Evolutionary conservation across 2,329 filamentous ascomycete genomes (phyloP), one percentile per base, ranked within the genome.

Genomic region (Zymoseptoria ardabiliae): DNA sequence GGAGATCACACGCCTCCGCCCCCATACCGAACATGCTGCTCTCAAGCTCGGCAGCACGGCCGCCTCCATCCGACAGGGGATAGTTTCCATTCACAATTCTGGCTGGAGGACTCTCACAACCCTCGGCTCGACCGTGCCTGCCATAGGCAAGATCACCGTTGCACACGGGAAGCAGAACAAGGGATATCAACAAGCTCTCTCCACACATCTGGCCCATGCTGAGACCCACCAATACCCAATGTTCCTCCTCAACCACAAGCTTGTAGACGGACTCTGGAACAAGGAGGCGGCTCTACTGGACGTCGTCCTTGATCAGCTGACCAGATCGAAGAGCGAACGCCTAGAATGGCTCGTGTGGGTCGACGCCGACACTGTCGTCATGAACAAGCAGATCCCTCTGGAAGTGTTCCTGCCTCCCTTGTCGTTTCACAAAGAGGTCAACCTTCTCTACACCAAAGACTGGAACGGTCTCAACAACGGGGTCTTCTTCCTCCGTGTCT

Each of bases 301-400:
- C 4, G 58, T 77, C 13, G 63, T 77, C 11, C 66, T 76, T 58
- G 61, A 66, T 4, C 70, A 74, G 62, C 69, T 75, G 58, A 54
- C 70, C 19, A 74, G 75, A 58, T 72, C 74, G 1, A 63, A 67
- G 10, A 65, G 63, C 11, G 68, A 74, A 54, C 68, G 74, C 3
- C 61, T 76, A 6, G 69, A 76, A 54, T 77, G 75, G 75, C 68
- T 77, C 4, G 65, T 76, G 60, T 77, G 75, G 74, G 70, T 73
- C 2, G 76, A 78, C 56, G 72, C 73, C 23, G 76, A 78, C 59
- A 75, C 73, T 1, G 65, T 77, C 11, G 69, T 77, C 22, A 66
- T 77, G 50, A 75, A 78, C 57, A 74, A 74, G 5, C 69, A 72
- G 52, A 68, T 76, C 4, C 73, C 73, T 0, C 67, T 75, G 35